phyloP scores from a whole-genome alignment of 148 eudicot genomes.

The Chenopodium quinoa region DNA sequence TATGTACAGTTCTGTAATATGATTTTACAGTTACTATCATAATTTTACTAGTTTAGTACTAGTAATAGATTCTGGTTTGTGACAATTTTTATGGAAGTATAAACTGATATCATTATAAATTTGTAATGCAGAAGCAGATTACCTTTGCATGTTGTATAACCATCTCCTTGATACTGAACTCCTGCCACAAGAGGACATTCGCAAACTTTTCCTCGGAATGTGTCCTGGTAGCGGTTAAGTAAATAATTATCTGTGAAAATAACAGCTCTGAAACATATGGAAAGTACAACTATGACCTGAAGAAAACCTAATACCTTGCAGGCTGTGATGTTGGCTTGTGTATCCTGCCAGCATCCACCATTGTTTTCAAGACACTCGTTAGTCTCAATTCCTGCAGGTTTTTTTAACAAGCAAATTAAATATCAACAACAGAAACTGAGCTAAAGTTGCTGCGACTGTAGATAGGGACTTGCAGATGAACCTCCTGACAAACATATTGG shows the following conservation, averaged over 20 bases:
- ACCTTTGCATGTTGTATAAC: slow-evolving; percentile 84
- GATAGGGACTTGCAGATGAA: slow-evolving; percentile 8
- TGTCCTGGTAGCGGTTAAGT: slow-evolving; percentile 48
- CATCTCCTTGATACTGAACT: slow-evolving; percentile 86
- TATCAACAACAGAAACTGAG: not conserved
- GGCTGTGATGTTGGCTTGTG: slow-evolving; percentile 53
- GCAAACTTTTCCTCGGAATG: slow-evolving; percentile 89
- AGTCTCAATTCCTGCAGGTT: slow-evolving; percentile 69
- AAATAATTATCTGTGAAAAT: not conserved
- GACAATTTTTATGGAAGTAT: not conserved
- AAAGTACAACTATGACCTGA: not conserved
- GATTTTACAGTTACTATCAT: no score
- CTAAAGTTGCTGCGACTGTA: not conserved
- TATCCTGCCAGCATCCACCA: slow-evolving; percentile 93
- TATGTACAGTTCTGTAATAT: no score
- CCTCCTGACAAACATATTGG: slow-evolving; percentile 77
- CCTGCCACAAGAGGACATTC: slow-evolving; percentile 79
- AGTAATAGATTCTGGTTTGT: not conserved
- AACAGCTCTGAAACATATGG: not conserved
- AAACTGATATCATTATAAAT: not conserved
- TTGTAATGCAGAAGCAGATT: not conserved
- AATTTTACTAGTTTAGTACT: no score
- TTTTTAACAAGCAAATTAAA: not conserved
- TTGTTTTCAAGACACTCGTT: slow-evolving; percentile 80
- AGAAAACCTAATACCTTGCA: slow-evolving; percentile 52